phyloP scores from a whole-genome alignment of 1,284 basidiomycete species.

The Trichosporon asahii region DNA sequence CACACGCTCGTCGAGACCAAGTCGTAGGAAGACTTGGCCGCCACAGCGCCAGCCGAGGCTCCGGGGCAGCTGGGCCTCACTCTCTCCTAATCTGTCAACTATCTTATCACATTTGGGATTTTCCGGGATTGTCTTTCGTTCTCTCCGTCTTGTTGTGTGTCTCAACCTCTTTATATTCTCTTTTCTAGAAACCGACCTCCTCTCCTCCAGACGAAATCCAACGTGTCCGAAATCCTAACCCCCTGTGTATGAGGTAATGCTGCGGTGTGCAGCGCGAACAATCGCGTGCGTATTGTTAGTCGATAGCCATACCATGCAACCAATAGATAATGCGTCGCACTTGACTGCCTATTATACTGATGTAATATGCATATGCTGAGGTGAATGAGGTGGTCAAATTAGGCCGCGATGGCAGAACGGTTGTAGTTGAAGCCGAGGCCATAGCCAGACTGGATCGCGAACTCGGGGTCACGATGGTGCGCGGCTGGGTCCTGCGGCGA shows the following conservation, averaged over 20 bases:
- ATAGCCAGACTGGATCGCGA: conserved; percentile 48
- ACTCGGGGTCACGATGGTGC: conserved; percentile 45
- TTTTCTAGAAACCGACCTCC: neutral
- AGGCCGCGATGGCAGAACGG: conserved; percentile 10
- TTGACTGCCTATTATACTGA: neutral
- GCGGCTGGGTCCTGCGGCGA: conserved; percentile 55
- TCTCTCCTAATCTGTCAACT: neutral
- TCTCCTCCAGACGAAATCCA: neutral
- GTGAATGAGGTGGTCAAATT: neutral
- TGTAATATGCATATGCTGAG: neutral
- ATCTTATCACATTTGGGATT: neutral
- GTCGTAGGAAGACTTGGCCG: neutral
- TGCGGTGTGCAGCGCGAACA: neutral
- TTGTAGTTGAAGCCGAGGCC: conserved; percentile 32
- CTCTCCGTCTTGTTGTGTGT: conserved; percentile 7
- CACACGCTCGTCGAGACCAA: neutral
- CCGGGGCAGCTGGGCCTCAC: neutral
- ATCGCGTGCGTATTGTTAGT: neutral
- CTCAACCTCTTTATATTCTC: neutral
- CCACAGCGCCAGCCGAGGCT: too few species aligned
- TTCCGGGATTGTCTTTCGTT: conserved; percentile 1
- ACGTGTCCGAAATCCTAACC: neutral
- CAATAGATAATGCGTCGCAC: neutral
- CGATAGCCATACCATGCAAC: neutral
- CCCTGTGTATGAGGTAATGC: neutral